A percentile compares a stretch with the other conserved stretches of the same genome.
Conservation (phyloP, 805 yeast genomes). For the Hanseniaspora meyeri region DNA sequence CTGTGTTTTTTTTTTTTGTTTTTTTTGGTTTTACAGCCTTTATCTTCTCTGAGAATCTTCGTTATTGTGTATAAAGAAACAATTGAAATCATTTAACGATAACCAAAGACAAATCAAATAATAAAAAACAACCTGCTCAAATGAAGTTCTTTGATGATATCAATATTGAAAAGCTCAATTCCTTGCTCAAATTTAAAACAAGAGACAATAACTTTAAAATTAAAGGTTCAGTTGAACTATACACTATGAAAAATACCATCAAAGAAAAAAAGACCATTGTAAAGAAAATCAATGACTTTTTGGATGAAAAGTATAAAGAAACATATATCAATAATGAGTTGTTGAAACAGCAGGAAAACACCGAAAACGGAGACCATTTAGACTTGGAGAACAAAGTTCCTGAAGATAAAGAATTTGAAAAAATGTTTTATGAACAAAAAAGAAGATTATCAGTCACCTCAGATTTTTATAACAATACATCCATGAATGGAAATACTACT, state of each 20-base stretch:
- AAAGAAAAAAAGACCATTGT: constrained; percentile 82
- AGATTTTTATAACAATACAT: constrained; percentile 19
- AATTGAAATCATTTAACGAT: no score
- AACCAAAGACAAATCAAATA: no score
- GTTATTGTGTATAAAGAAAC: background rate
- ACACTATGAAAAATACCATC: constrained; percentile 86
- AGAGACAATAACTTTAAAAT: constrained; percentile 49
- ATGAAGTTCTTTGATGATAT: constrained; percentile 77
- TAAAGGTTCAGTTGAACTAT: constrained; percentile 82
- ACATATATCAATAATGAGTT: constrained; percentile 26
- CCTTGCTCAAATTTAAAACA: constrained; percentile 67
- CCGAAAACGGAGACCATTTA: constrained; percentile 15
- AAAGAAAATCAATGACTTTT: constrained; percentile 50
- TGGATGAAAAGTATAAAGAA: constrained; percentile 28
- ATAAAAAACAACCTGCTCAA: background rate
- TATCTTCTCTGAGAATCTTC: background rate
- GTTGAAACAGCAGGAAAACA: constrained; percentile 17
- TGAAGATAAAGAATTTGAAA: constrained; percentile 13
- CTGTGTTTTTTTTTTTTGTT: background rate
- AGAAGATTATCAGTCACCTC: constrained; percentile 31
- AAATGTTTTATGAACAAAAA: constrained; percentile 30
- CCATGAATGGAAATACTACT: constrained; percentile 10
- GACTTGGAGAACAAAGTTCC: background rate
- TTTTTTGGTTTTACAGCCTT: background rate
- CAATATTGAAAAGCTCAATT: constrained; percentile 83